A percentile compares a stretch with the other conserved stretches of the same genome.
Evolutionary conservation across 768 basidiomycete genomes (phyloP).

Genomic region (Suillus cothurnatus): DNA sequence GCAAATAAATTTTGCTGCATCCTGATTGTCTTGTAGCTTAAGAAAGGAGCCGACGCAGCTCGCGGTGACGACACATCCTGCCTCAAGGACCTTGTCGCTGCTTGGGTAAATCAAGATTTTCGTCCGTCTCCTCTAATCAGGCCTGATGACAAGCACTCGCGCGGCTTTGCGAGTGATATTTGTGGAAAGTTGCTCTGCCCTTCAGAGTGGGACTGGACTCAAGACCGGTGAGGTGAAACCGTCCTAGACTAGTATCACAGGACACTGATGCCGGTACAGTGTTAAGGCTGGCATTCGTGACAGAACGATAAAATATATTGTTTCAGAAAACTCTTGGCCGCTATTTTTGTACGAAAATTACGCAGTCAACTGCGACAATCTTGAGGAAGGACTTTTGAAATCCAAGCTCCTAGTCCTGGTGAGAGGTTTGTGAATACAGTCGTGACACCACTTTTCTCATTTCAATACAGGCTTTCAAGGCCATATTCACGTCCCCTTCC

Average conservation of each 20-base stretch:
- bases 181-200: constrained; percentile 2
- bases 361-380: background rate
- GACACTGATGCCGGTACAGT: background rate
- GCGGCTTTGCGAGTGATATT: background rate
- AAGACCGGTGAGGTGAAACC: background rate
- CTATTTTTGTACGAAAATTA: background rate
- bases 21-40: background rate
- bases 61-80: background rate
- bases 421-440: background rate
- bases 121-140: background rate
- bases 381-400: background rate
- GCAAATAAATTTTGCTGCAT: background rate
- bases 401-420: background rate
- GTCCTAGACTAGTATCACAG: background rate
- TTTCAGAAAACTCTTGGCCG: constrained; percentile 19
- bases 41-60: background rate
- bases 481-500: constrained; percentile 18
- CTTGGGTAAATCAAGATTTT: background rate
- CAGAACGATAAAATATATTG: constrained; percentile 8
- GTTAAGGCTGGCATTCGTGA: constrained; percentile 8
- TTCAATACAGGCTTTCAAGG: constrained; percentile 12
- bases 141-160: background rate
- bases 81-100: background rate
- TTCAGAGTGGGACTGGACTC: background rate
- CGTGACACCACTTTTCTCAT: background rate